A percentile compares a stretch with the other conserved stretches of the same genome.
Conservation (phyloP, 202 grass and related monocot genomes). For the Digitaria exilis region DNA sequence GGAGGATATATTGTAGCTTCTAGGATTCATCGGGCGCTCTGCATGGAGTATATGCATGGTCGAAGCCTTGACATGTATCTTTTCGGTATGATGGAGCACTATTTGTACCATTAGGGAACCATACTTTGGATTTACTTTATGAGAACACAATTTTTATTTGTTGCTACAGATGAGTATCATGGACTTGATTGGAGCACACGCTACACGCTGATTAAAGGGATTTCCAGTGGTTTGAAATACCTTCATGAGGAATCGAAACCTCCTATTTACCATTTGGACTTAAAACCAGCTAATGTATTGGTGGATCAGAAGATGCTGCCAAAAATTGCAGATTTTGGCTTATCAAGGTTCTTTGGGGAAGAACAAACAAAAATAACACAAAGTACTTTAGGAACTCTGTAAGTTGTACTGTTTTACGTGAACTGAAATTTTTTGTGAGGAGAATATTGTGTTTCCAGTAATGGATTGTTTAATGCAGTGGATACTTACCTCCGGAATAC, state of each 20-base stretch:
- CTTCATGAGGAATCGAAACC: neutral
- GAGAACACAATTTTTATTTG: neutral
- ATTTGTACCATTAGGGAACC: neutral
- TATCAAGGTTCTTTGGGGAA: neutral
- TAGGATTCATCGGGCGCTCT: neutral
- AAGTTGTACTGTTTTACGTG: neutral
- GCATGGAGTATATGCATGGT: neutral
- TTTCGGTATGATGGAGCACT: neutral
- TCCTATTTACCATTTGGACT: constrained; percentile 20
- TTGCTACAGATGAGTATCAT: neutral
- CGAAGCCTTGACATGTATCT: constrained; percentile 13
- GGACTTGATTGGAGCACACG: constrained; percentile 2
- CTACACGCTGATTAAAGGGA: neutral
- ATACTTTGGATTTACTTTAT: neutral
- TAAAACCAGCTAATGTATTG: constrained; percentile 22
- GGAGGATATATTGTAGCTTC: neutral
- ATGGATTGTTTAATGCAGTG: neutral
- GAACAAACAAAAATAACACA: neutral
- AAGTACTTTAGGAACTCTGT: neutral
- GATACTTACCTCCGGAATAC: neutral
- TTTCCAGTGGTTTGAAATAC: neutral
- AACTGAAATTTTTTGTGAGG: neutral
- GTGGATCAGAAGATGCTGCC: neutral
- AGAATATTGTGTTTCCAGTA: neutral
- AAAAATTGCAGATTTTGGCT: constrained; percentile 3